Base-by-base conservation (phyloP, 495 filamentous ascomycete genomes). In the Lophiostoma macrostomum region DNA sequence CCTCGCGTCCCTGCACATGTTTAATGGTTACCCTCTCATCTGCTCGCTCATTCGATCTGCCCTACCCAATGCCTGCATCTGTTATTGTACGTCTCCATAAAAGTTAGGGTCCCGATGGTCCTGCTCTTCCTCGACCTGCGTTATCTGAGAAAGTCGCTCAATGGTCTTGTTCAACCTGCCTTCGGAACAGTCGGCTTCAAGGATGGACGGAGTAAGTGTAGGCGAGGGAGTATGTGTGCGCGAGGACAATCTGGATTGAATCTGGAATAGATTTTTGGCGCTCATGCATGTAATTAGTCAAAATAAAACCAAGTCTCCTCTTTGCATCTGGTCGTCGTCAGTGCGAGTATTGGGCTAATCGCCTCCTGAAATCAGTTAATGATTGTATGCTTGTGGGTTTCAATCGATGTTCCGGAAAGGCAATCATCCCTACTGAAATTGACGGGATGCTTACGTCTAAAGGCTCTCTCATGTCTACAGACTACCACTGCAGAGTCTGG, bases 201-300 rank as follows among this genome's bases (percentile, higher is more conserved):
- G n/a, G n/a, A n/a, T n/a, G n/a, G n/a, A n/a, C n/a, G 32, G 25
- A 29, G 40, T 46, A 49, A 42, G 23, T 56, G 51, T 53, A 44
- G 34, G 11, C 41, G 42, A 16, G 28, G 25, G 34, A 42, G 27
- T 12, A 43, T 20, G 18, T 50, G n/a, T n/a, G n/a, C 36, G 38
- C 34, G 18, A 22, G 38, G 32, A 44, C 14, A n/a, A 32, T 58
- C 30, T 16, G 54, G 34, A 44, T 24, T 13, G 27, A 22, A 58
- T 42, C 36, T 36, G 35, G 35, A 46, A 46, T 58, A 58, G 55
- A 58, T 24, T 39, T 11, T 42, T 50, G 28, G 39, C 41, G 48
- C 55, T 50, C 40, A 42, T 40, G 55, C 55, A 58, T 53, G 47
- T 58, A 58, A 24, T 47, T 58, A 58, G 48, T 47, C 20, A 58